Conservation (phyloP, 805 yeast genomes). For the Candida awuae region DNA sequence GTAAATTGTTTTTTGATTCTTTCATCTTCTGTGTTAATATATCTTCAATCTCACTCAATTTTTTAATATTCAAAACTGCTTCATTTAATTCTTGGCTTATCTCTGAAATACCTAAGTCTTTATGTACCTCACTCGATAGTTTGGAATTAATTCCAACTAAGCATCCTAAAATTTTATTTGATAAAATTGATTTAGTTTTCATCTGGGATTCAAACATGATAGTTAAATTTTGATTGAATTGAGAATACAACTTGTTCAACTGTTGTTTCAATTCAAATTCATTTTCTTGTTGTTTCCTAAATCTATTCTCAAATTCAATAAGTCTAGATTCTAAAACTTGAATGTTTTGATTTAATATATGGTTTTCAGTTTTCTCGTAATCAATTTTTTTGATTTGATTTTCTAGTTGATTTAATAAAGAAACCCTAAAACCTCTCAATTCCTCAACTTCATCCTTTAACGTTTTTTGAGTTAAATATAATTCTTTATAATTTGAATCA, state of each 20-base stretch:
- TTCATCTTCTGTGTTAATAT: background rate
- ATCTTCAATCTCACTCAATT: background rate
- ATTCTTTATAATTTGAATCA: constrained; percentile 47
- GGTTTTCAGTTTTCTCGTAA: constrained; percentile 18
- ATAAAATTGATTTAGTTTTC: background rate
- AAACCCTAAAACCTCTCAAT: constrained; percentile 33
- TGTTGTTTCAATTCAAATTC: constrained; percentile 11
- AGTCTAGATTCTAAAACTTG: constrained; percentile 25
- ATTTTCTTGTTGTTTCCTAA: constrained; percentile 18
- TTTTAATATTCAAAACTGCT: background rate
- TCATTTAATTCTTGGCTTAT: background rate
- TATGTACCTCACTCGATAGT: background rate
- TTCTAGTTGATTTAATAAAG: constrained; percentile 20
- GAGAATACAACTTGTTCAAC: constrained; percentile 1
- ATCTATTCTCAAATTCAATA: constrained; percentile 26
- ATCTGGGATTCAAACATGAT: constrained; percentile 2
- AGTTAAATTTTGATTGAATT: constrained; percentile 1
- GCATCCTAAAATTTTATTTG: constrained; percentile 2
- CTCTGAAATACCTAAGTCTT: background rate
- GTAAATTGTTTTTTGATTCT: background rate
- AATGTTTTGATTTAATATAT: constrained; percentile 8
- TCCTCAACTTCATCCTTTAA: constrained; percentile 44
- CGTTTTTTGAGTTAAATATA: constrained; percentile 41
- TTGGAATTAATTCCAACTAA: background rate
- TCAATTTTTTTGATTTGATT: constrained; percentile 14